phyloP scores from a whole-genome alignment of 805 yeast species.

The Starmera amethionina region DNA sequence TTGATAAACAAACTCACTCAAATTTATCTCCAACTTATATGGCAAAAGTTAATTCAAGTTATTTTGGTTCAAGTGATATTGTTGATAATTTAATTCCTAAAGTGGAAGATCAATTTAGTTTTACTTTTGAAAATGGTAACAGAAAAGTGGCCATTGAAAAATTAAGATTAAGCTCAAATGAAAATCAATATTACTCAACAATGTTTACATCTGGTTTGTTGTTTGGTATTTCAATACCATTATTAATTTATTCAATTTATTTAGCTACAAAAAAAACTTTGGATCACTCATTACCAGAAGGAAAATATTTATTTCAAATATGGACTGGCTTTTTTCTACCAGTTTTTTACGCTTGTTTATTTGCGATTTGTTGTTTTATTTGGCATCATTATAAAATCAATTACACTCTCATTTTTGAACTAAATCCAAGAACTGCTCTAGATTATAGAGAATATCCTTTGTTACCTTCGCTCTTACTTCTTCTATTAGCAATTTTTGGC shows the following conservation, averaged over 20 bases:
- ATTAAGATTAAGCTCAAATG: conserved; percentile 38
- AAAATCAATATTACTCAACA: conserved; percentile 25
- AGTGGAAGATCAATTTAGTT: conserved; percentile 60
- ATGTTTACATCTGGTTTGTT: conserved; percentile 58
- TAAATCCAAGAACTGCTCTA: conserved; percentile 56
- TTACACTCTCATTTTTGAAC: conserved; percentile 87
- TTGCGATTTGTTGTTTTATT: conserved; percentile 58
- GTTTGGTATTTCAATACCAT: conserved; percentile 62
- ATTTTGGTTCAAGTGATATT: conserved; percentile 53
- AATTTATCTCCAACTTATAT: conserved; percentile 37
- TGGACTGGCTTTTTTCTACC: conserved; percentile 87
- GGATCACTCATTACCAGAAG: conserved; percentile 40
- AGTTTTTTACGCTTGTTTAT: conserved; percentile 47
- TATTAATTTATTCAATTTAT: conserved; percentile 50
- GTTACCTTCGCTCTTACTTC: conserved; percentile 50
- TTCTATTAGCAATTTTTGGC: conserved; percentile 47
- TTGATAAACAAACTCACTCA: conserved; percentile 60
- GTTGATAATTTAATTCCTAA: conserved; percentile 53
- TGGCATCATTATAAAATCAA: conserved; percentile 75
- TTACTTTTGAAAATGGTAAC: conserved; percentile 60
- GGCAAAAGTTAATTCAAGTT: conserved; percentile 45
- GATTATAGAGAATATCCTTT: conserved; percentile 58
- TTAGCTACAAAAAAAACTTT: conserved; percentile 35
- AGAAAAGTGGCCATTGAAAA: conserved; percentile 61
- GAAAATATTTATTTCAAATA: conserved; percentile 59